Evolutionary conservation across 1,139 yeast genomes (phyloP).

Genomic region (Maudiozyma humilis): DNA sequence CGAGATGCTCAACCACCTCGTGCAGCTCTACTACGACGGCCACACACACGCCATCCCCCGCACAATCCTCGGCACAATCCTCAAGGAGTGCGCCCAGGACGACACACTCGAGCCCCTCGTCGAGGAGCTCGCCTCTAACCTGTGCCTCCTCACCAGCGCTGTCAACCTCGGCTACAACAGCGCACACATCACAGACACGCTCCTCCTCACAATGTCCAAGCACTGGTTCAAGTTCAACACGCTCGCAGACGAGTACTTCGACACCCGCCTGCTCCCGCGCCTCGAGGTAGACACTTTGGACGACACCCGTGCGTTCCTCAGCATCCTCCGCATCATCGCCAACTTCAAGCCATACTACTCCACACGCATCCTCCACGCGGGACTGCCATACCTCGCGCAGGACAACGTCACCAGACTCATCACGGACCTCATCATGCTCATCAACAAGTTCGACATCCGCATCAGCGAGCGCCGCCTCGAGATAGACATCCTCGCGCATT

Average conservation of each 20-base stretch:
- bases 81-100: conserved; percentile 1
- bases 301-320: not conserved
- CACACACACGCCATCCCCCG: conserved; percentile 1
- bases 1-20: conserved; percentile 5
- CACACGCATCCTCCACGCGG: conserved; percentile 1
- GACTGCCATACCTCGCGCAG: conserved; percentile 4
- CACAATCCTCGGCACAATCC: not conserved
- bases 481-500: not conserved
- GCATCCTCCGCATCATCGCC: not conserved
- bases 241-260: conserved; percentile 3
- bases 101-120: not conserved
- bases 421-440: not conserved
- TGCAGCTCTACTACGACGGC: conserved; percentile 7
- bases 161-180: conserved; percentile 4
- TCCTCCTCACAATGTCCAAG: conserved; percentile 8
- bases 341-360: conserved; percentile 6
- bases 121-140: not conserved
- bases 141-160: conserved; percentile 1
- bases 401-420: conserved; percentile 1
- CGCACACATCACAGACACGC: conserved; percentile 1
- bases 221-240: conserved; percentile 14
- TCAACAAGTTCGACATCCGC: not conserved
- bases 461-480: conserved; percentile 4
- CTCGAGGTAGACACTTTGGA: not conserved
- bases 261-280: conserved; percentile 2